Evolutionary conservation across 371 early-diverging fungal species (phyloP), one percentile per base, ranked within the genome.

Genomic region (Mucor sp.): DNA sequence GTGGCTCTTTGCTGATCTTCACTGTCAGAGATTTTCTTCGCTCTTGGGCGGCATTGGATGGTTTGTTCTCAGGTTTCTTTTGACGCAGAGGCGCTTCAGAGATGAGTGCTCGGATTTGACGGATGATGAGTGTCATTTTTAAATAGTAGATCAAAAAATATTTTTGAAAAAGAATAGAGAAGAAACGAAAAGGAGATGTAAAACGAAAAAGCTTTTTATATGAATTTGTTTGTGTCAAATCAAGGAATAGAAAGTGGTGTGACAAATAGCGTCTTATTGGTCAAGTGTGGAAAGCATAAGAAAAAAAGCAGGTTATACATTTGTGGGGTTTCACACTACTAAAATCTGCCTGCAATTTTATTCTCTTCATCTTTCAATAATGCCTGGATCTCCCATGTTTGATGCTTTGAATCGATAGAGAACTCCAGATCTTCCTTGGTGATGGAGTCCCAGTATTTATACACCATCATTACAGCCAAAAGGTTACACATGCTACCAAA

Each of bases 361-460:
- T 56, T 37, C 27, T 69, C 59, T 27, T 69, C 64, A 6, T 62
- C 55, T 12, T 66, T 47, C 30, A 68, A 27, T 27, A 68, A 41
- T 12, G 39, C 60, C 17, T 68, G 60, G 14, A 68, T 57, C 87
- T 81, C 95, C 95, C 76, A 72, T 59, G 61, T 62, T 21, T 69
- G 76, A 21, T 77, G 74, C 35, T 81, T 92, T 9, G 93, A 89
- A 62, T 90, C 93, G 37, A 96, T 93, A 41, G 89, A 86, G 72
- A 95, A 95, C 77, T 95, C 95, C 27, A 95, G 80, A 67, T 95
- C 95, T 76, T 95, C 95, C 76, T 93, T 94, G 43, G 95, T 95
- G 74, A 95, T 94, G n/a, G 88, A 87, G 76, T 95, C 95, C 95
- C 95, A 95, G 79, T 90, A 95, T 79, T 95, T 95, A 85, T 95